Evolutionary conservation across 2,329 filamentous ascomycete genomes (phyloP).

Genomic region (Talaromyces sp.): DNA sequence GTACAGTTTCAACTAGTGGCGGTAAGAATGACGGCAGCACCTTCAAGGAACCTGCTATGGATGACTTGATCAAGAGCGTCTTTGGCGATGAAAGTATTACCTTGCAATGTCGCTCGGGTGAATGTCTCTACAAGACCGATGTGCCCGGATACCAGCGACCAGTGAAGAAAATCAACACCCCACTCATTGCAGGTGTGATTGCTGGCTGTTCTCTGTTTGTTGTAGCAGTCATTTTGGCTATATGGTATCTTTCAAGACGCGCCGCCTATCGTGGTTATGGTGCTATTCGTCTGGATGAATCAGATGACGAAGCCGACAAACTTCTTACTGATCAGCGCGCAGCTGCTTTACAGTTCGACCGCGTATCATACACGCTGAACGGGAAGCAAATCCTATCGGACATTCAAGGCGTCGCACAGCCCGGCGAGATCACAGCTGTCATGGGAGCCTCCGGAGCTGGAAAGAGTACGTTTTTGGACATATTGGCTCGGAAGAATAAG

Average conservation of each 20-base stretch:
- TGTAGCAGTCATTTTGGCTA: constrained; percentile 72
- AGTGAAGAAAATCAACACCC: constrained; percentile 93
- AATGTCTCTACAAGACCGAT: constrained; percentile 89
- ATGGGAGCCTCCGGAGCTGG: constrained; percentile 98
- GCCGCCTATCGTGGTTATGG: constrained; percentile 58
- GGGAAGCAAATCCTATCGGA: constrained; percentile 77
- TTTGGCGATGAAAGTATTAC: constrained; percentile 91
- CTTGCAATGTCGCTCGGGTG: constrained; percentile 74
- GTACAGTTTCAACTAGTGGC: constrained; percentile 55
- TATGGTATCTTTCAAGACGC: constrained; percentile 84
- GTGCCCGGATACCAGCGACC: constrained; percentile 85
- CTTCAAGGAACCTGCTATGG: constrained; percentile 90
- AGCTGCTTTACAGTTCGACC: constrained; percentile 79
- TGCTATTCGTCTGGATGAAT: constrained; percentile 77
- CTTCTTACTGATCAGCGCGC: constrained; percentile 90
- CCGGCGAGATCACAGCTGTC: constrained; percentile 92
- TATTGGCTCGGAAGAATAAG: constrained; percentile 95
- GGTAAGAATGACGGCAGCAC: constrained; percentile 66
- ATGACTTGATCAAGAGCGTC: constrained; percentile 77
- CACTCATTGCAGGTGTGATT: constrained; percentile 89
- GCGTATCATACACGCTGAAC: constrained; percentile 80
- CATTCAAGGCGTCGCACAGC: constrained; percentile 80
- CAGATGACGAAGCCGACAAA: constrained; percentile 78
- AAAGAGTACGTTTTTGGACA: constrained; percentile 95
- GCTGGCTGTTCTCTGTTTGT: constrained; percentile 80